These are phyloP conservation scores for Mortierella sp. DNA, from an alignment of 371 early-diverging fungal genomes.

Conservation along the genomic window DNA sequence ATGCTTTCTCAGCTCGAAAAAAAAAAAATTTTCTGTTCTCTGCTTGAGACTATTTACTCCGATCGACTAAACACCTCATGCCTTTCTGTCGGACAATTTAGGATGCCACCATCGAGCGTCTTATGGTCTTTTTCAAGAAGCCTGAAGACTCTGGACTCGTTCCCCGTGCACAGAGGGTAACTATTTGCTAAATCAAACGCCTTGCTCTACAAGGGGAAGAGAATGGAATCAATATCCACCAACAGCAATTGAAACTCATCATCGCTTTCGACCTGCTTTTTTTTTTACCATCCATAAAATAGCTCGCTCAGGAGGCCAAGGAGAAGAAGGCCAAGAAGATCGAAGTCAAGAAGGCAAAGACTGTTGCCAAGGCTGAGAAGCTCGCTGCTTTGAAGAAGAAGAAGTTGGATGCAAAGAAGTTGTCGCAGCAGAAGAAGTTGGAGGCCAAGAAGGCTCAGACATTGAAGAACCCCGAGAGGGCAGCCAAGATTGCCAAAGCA, in stretches of 20 bases:
- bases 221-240: too few relatives aligned
- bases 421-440: constrained; percentile 13
- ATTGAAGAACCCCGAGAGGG: too few relatives aligned
- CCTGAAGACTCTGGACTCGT: constrained; percentile 49
- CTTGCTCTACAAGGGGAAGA: too few relatives aligned
- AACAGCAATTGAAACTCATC: not conserved
- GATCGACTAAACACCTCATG: too few relatives aligned
- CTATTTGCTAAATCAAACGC: too few relatives aligned
- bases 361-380: constrained; percentile 32
- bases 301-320: constrained; percentile 26
- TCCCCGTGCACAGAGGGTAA: constrained; percentile 44
- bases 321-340: constrained; percentile 39
- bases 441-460: constrained; percentile 36
- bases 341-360: constrained; percentile 36
- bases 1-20: not conserved
- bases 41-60: too few relatives aligned
- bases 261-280: not conserved
- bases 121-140: constrained; percentile 51
- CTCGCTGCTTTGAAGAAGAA: constrained; percentile 14
- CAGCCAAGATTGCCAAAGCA: constrained; percentile 8
- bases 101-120: constrained; percentile 48
- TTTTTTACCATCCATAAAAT: not conserved
- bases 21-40: too few relatives aligned
- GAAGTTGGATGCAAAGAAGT: not conserved
- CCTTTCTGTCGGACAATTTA: constrained; percentile 3